Base-by-base conservation (phyloP, 2,329 filamentous ascomycete genomes). In the Verticillium isaacii region DNA sequence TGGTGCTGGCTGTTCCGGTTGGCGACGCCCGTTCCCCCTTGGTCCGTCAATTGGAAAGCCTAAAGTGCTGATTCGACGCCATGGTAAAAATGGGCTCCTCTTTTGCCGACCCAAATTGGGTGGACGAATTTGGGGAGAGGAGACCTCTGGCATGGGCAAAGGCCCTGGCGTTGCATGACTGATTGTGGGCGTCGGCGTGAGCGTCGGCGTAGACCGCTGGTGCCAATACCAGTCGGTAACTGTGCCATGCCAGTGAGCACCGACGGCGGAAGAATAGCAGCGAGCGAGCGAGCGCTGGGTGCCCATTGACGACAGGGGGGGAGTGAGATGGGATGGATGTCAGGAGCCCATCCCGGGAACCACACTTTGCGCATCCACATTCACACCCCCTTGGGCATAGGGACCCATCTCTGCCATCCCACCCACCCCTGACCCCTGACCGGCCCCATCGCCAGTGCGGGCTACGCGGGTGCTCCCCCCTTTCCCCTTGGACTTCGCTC, bases 401-500 rank as follows among this genome's bases (percentile, higher is more conserved):
- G 6, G 54, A 32, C 54, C 54, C 25, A 56, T 56, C 29, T 19
- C 19, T 32, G 14, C 29, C 15, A 29, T 56, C 54, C 32, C 23
- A 34, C 14, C 25, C 54, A 52, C 45, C 45, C 45, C 45, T 52
- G 45, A 52, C 45, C 45, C 45, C 45, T 52, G 45, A 14, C 45
- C 9, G 45, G 45, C 45, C 45, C 45, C 45, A 52, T 52, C 45
- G 11, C 45, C 45, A 52, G 45, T 19, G 45, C 66, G 62, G 60
- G 64, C 64, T 62, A 63, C 64, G 34, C 50, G 59, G 34, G 29
- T 55, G 34, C 61, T 19, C 23, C 25, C 57, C 57, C 57, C 57
- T 50, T 58, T 39, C 39, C 57, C 45, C 45, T 23, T 39, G 56
- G 57, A 32, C 60, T 62, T 57, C 60, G 62, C 58, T 58, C 19